Conservation (phyloP, 768 basidiomycete species). For the Sutorius australiensis region DNA sequence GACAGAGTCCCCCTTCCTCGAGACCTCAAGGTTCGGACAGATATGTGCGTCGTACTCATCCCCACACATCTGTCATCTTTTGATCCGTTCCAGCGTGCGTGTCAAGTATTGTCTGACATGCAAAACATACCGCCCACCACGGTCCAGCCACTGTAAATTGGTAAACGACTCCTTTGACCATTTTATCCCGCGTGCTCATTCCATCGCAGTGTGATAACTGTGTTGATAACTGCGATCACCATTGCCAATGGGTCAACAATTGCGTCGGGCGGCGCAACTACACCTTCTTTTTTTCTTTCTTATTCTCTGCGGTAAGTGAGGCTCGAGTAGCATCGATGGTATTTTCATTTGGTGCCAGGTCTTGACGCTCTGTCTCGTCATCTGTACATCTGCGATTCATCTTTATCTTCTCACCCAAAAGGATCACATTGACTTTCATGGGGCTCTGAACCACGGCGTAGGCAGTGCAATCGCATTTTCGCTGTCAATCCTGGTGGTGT, state of each 20-base stretch:
- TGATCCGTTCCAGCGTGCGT: conserved; percentile 54
- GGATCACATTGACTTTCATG: conserved; percentile 45
- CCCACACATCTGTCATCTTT: background rate
- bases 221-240: conserved; percentile 92
- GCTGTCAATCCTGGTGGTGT: conserved; percentile 67
- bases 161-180: conserved; percentile 36
- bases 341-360: conserved; percentile 42
- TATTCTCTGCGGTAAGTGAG: conserved; percentile 67
- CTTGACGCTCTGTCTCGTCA: conserved; percentile 68
- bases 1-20: conserved; percentile 67
- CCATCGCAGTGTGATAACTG: conserved; percentile 85
- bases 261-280: conserved; percentile 96
- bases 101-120: conserved; percentile 96
- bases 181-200: background rate
- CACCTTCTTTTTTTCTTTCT: conserved; percentile 83
- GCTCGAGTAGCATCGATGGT: background rate
- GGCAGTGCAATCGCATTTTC: conserved; percentile 83
- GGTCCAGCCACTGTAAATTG: conserved; percentile 95
- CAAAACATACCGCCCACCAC: conserved; percentile 85
- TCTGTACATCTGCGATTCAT: conserved; percentile 81
- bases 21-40: conserved; percentile 74
- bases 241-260: conserved; percentile 91
- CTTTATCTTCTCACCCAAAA: conserved; percentile 61
- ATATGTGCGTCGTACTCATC: conserved; percentile 52
- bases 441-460: conserved; percentile 47